A percentile compares a stretch with the other conserved stretches of the same genome.
phyloP scores from a whole-genome alignment of 495 filamentous ascomycete species.

The Chaetomium fimeti region DNA sequence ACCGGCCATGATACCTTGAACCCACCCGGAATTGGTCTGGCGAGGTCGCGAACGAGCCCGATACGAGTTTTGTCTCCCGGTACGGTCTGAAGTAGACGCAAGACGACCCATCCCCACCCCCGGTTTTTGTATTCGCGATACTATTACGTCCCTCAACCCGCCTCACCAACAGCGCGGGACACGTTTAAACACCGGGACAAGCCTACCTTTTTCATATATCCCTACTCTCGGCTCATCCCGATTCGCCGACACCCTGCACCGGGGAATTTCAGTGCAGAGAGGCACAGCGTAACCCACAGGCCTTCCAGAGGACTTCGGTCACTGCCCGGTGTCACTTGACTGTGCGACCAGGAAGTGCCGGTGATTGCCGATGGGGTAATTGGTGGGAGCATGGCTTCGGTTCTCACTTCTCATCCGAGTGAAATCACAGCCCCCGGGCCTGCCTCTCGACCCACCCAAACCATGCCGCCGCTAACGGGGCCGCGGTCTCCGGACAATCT shows the following conservation, averaged over 20 bases:
- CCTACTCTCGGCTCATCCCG: slow-evolving; percentile 22
- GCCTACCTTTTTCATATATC: slow-evolving; percentile 9
- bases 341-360: slow-evolving; percentile 20
- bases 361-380: slow-evolving; percentile 27
- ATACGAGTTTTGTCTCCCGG: slow-evolving; percentile 17
- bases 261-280: slow-evolving; percentile 20
- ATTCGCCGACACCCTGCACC: slow-evolving; percentile 27
- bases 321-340: slow-evolving; percentile 28
- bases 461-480: slow-evolving; percentile 46
- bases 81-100: slow-evolving; percentile 17
- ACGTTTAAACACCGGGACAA: background rate
- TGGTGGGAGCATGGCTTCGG: slow-evolving; percentile 47
- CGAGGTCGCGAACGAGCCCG: slow-evolving; percentile 30
- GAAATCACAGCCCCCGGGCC: slow-evolving; percentile 42
- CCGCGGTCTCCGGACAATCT: slow-evolving; percentile 42
- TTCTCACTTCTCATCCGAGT: slow-evolving; percentile 45
- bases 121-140: slow-evolving; percentile 10
- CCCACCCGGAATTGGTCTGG: slow-evolving; percentile 30
- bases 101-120: background rate
- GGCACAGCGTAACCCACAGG: slow-evolving; percentile 21
- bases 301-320: slow-evolving; percentile 14
- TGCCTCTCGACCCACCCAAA: slow-evolving; percentile 36
- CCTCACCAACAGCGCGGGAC: background rate
- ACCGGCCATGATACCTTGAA: slow-evolving; percentile 41
- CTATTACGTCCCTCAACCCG: slow-evolving; percentile 8